Base-by-base conservation (phyloP, 2,329 filamentous ascomycete species). In the Diaporthe aspalathi region DNA sequence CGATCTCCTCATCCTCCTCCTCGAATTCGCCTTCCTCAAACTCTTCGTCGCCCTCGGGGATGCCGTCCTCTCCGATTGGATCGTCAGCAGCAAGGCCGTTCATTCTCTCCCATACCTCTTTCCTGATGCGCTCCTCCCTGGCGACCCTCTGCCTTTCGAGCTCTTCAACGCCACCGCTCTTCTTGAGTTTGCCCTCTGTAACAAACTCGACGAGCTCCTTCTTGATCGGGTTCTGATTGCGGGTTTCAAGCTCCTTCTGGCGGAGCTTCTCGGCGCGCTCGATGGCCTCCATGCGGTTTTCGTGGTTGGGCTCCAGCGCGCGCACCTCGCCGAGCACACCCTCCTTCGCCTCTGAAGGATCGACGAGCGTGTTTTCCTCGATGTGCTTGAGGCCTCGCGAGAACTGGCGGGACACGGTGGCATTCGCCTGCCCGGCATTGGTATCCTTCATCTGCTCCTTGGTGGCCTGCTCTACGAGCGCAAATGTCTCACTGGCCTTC, bases 391-490 rank as follows among this genome's bases (percentile, higher is more conserved):
- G 81, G 1, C 88, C 88, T 75, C 84, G 85, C 67, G 87, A 88
- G 74, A 91, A 87, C 63, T 87, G 85, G 9, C 87, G 81, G 22
- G 72, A 63, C 49, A 76, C 75, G 29, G 73, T 70, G 12, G 79
- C 79, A 53, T 86, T 87, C n/a, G 89, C 89, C 6, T 86, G 85
- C 56, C 83, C 84, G 12, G 72, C 88, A 63, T 89, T 88, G 60
- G 84, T 88, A 72, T 92, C 92, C 79, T 97, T 94, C 82, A 97
- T 93, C 80, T 99, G 96, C 82, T 98, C 94, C 83, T 97, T 97
- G n/a, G 95, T 98, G 11, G 96, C 96, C 82, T 98, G 93, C 82
- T 99, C 96, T 20, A 99, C 96, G 0, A 99, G 89, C 29, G 94
- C 93, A 78, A 99, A 97, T 0, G 96, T 98, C 81, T 97, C 93